These are phyloP conservation scores for Hypericum androsaemum DNA, from an alignment of 345 rosid species.

Conservation along the genomic window DNA sequence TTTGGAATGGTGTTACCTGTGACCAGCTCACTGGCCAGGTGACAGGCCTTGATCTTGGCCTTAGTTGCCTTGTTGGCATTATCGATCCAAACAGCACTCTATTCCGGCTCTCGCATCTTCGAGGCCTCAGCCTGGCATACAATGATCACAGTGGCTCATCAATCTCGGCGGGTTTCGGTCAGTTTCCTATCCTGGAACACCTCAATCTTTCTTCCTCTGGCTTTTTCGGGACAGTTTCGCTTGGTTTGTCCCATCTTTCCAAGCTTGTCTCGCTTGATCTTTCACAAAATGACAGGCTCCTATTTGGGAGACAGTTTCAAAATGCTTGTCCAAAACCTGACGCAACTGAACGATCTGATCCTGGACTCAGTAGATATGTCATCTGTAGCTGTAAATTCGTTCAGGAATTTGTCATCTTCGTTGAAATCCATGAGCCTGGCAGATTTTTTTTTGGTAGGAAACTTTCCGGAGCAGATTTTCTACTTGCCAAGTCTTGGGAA, in stretches of 20 bases:
- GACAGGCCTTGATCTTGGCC: conserved; percentile 13
- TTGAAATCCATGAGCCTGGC: not conserved
- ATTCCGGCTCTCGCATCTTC: conserved; percentile 17
- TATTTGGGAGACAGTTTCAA: not conserved
- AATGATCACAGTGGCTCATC: conserved; percentile 13
- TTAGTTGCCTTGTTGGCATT: conserved; percentile 1
- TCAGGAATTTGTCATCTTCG: conserved; percentile 11
- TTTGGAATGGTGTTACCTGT: conserved; percentile 23
- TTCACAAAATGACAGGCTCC: not conserved
- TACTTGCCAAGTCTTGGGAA: conserved; percentile 1
- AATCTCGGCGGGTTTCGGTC: conserved; percentile 5
- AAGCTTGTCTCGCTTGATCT: conserved; percentile 17
- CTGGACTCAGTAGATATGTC: not conserved
- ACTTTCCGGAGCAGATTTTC: conserved; percentile 11
- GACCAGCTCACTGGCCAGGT: conserved; percentile 14
- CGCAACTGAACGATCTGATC: conserved; percentile 2
- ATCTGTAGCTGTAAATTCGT: not conserved
- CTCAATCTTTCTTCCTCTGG: conserved; percentile 2
- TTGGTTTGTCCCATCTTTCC: conserved; percentile 5
- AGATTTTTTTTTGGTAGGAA: not conserved
- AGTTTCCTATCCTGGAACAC: conserved; percentile 6
- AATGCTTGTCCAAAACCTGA: too few species aligned
- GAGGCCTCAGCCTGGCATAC: conserved; percentile 17
- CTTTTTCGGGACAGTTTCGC: conserved; percentile 5
- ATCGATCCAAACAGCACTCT: conserved; percentile 13